A percentile compares a stretch with the other conserved stretches of the same genome.
phyloP scores from a whole-genome alignment of 352 stramenopile genomes.

The Halophytophthora batemanensis region DNA sequence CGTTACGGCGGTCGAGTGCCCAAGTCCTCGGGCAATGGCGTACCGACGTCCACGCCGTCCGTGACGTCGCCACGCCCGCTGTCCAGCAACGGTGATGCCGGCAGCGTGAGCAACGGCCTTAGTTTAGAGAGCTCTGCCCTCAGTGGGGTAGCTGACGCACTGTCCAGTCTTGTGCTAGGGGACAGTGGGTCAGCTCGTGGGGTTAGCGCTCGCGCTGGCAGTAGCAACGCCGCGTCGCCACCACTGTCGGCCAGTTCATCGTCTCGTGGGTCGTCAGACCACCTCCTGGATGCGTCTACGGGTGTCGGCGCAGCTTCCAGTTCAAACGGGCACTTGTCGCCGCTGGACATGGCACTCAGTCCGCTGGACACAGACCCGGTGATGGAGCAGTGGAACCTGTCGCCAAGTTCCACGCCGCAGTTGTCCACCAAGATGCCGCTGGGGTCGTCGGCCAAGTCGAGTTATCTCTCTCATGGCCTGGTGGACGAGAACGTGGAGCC shows the following conservation, averaged over 20 bases:
- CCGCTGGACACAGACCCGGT: slow-evolving; percentile 57
- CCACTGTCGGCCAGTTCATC: slow-evolving; percentile 53
- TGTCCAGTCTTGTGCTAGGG: slow-evolving; percentile 66
- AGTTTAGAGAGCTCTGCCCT: slow-evolving; percentile 33
- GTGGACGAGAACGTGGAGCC: slow-evolving; percentile 25
- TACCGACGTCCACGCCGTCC: slow-evolving; percentile 28
- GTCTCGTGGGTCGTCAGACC: slow-evolving; percentile 55
- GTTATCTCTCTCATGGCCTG: slow-evolving; percentile 42
- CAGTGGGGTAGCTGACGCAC: slow-evolving; percentile 55
- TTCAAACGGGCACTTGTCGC: slow-evolving; percentile 44
- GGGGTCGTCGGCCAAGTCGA: slow-evolving; percentile 39
- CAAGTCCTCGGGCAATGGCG: slow-evolving; percentile 37
- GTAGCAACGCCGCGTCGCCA: slow-evolving; percentile 31
- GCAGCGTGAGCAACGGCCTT: slow-evolving; percentile 27
- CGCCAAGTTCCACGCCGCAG: slow-evolving; percentile 46
- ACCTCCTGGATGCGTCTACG: slow-evolving; percentile 34
- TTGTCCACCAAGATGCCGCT: slow-evolving; percentile 38
- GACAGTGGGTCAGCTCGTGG: slow-evolving; percentile 30
- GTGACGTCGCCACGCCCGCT: slow-evolving; percentile 25
- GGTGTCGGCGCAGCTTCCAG: slow-evolving; percentile 7
- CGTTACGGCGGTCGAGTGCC: slow-evolving; percentile 57
- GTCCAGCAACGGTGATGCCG: slow-evolving; percentile 27
- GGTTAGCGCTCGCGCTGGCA: slow-evolving; percentile 13
- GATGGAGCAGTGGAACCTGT: slow-evolving; percentile 82
- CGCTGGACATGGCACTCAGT: slow-evolving; percentile 47